phyloP scores from a whole-genome alignment of 2,329 filamentous ascomycete species.

The Diplodia seriata region DNA sequence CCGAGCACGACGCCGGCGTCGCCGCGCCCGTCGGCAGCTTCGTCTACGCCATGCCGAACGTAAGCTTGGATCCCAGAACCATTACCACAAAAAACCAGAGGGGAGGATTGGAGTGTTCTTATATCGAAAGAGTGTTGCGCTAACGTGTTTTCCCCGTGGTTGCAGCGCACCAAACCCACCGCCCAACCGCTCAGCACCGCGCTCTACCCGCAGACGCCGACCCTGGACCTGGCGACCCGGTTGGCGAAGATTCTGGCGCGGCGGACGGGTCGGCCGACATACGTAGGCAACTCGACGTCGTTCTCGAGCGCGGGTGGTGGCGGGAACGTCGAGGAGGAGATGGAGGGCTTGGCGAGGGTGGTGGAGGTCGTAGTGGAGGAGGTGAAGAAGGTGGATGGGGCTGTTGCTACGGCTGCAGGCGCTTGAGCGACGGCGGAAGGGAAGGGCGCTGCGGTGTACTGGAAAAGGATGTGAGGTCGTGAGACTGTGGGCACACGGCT shows the following conservation, averaged over 20 bases:
- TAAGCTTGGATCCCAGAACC: constrained; percentile 50
- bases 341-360: constrained; percentile 81
- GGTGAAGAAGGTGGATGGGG: constrained; percentile 43
- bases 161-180: constrained; percentile 47
- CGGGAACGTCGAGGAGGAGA: constrained; percentile 88
- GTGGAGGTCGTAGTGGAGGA: constrained; percentile 71
- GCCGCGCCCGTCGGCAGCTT: constrained; percentile 75
- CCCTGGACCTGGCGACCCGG: constrained; percentile 84
- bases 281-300: constrained; percentile 87
- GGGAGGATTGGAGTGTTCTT: too few species aligned
- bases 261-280: constrained; percentile 75
- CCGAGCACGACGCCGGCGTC: constrained; percentile 49
- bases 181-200: constrained; percentile 75
- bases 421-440: neutral
- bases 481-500: neutral
- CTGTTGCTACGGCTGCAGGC: neutral
- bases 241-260: constrained; percentile 84
- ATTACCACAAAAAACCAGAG: neutral
- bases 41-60: constrained; percentile 91
- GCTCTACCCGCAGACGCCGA: constrained; percentile 76
- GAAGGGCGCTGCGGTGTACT: neutral
- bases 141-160: neutral
- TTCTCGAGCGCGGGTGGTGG: constrained; percentile 73
- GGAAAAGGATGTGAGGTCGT: neutral
- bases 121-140: neutral